A percentile compares a stretch with the other conserved stretches of the same genome.
Evolutionary conservation across 768 basidiomycete species (phyloP).

Genomic region (Tylopilus plumbeoviolaceoides): DNA sequence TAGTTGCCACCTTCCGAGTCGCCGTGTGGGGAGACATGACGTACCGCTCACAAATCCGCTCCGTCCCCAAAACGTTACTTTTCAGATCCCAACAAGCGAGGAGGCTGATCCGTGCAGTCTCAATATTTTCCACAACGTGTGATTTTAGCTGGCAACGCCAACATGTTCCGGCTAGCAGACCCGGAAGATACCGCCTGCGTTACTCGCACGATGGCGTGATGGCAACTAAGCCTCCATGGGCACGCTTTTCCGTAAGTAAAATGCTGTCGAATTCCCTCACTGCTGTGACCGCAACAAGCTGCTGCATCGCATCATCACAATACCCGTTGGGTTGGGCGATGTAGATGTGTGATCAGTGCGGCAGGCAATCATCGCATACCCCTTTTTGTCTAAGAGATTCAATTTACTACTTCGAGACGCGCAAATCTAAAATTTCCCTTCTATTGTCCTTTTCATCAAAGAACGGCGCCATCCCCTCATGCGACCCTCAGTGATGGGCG

Average conservation of each 20-base stretch:
- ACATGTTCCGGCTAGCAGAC: slow-evolving; percentile 11
- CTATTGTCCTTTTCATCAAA: slow-evolving; percentile 15
- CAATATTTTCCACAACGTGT: slow-evolving; percentile 5
- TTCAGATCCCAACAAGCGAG: slow-evolving; percentile 3
- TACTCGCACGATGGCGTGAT: slow-evolving; percentile 15
- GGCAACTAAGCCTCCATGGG: slow-evolving; percentile 15
- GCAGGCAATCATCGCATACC: neutral
- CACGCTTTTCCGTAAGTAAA: slow-evolving; percentile 15
- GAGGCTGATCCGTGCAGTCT: slow-evolving; percentile 11
- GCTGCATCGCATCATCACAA: slow-evolving; percentile 15
- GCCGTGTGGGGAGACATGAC: slow-evolving; percentile 25
- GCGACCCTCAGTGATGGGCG: slow-evolving; percentile 3
- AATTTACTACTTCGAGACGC: slow-evolving; percentile 8
- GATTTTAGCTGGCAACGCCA: neutral
- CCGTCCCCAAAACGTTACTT: slow-evolving; percentile 9
- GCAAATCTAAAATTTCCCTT: slow-evolving; percentile 21
- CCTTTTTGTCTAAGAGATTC: slow-evolving; percentile 13
- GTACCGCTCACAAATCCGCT: slow-evolving; percentile 12
- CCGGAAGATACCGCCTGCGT: slow-evolving; percentile 13
- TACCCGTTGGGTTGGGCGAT: slow-evolving; percentile 6
- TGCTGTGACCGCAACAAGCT: slow-evolving; percentile 10
- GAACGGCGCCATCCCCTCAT: neutral
- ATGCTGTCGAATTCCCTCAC: slow-evolving; percentile 13
- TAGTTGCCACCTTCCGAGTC: slow-evolving; percentile 5
- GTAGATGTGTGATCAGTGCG: neutral